Evolutionary conservation across 176 grass and related monocot genomes (phyloP), one percentile per base, ranked within the genome.

Genomic region (Triticum dicoccoides): DNA sequence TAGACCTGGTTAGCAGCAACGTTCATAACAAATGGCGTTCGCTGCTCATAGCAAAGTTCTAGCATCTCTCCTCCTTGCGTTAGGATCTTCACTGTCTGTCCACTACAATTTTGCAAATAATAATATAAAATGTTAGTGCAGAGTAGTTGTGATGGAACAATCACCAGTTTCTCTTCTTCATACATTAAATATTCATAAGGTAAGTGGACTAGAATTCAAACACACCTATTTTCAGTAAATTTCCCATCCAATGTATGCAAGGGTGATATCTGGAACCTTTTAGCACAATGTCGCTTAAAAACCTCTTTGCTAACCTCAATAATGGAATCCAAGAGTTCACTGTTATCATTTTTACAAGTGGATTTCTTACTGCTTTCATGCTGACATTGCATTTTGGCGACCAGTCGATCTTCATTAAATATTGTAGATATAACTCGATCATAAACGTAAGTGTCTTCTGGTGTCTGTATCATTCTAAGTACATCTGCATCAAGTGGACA

Each of bases 51-150:
- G 70, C 90, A 94, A 59, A 98, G 96, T 88, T 98, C 96, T 71
- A 98, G 88, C 88, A 98, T 98, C 84, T 95, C 91, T 82, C 96
- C 96, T 87, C 91, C 90, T 90, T 93, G 96, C 42, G 93, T 92
- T 88, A 98, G 92, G 64, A 98, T 86, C 89, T 95, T 98, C 56
- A 95, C 90, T 4, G 96, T 92, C 80, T 98, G 95, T 91, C 88
- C 88, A 81, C 90, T 92, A 83, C 37, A 67, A 87, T 68, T 59
- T 85, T 81, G 59, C 69, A 79, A 87, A 33, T 13, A 79, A 47
- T 44, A 87, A 14, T 20, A 84, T 45, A 41, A 68, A 69, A 65
- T 73, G 45, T 79, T 67, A 77, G 34, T 34, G 21, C 10, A 78
- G 37, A 78, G 41, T 42, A 39, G 39, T 49, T 65, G 2, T 54